phyloP scores from a whole-genome alignment of 306 rosid genomes.

The Adenanthera pavonina region DNA sequence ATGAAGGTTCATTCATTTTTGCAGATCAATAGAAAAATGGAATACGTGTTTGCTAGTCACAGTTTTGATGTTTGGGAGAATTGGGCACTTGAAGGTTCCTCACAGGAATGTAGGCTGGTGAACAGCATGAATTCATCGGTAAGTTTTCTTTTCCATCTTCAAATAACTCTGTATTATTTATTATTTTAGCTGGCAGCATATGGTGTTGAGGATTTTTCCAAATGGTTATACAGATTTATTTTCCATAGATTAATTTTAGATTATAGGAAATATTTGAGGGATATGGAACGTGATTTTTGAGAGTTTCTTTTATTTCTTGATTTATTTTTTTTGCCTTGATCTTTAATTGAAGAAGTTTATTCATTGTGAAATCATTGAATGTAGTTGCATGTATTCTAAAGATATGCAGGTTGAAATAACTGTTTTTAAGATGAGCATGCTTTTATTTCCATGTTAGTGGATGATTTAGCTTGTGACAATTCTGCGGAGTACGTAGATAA shows the following conservation, averaged over 20 bases:
- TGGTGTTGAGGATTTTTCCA: slow-evolving; percentile 26
- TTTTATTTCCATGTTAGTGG: neutral
- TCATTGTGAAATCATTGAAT: neutral
- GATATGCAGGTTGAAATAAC: slow-evolving; percentile 1
- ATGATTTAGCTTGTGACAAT: slow-evolving; percentile 6
- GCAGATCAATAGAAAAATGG: slow-evolving; percentile 95
- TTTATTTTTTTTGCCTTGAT: neutral
- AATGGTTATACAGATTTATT: neutral
- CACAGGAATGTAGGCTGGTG: slow-evolving; percentile 88
- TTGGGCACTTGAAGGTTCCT: slow-evolving; percentile 86
- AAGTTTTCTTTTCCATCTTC: slow-evolving; percentile 44
- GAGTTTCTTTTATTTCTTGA: neutral
- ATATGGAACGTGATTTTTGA: neutral
- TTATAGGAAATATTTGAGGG: neutral
- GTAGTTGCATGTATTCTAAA: neutral
- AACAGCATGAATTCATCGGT: slow-evolving; percentile 88
- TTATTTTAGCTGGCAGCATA: neutral
- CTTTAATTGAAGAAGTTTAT: neutral
- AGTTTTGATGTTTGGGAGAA: slow-evolving; percentile 99
- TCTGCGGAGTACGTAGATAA: slow-evolving; percentile 13
- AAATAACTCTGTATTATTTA: slow-evolving; percentile 21
- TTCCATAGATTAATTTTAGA: neutral
- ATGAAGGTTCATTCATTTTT: slow-evolving; percentile 37
- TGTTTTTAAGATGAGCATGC: slow-evolving; percentile 8
- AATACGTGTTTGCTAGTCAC: slow-evolving; percentile 96